Evolutionary conservation across 371 early-diverging fungal species (phyloP), one percentile per base, ranked within the genome.

Genomic region (Mortierella sp.): DNA sequence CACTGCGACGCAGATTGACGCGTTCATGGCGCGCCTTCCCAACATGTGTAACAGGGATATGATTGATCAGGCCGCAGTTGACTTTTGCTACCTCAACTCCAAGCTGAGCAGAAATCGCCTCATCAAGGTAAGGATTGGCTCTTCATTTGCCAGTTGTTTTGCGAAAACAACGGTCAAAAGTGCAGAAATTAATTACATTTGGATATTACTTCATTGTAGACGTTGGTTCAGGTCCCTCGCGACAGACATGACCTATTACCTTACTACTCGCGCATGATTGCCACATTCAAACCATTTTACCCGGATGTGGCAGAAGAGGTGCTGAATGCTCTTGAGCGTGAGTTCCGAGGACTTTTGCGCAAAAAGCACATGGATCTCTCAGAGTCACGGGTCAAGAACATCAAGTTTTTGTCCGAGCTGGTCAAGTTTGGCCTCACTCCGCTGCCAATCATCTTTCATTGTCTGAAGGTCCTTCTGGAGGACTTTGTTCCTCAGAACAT

Each of bases 401-500:
- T 96, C 59, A 93, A 96, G 67, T 98, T 93, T 87, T 87, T 98
- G 48, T 94, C 95, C 13, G 98, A 98, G 87, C 92, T 99, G 37
- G 93, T 95, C 51, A 99, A 99, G 87, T 99, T 99, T 89, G 89
- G 90, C 73, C 92, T 99, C 21, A 92, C 94, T 0, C 97, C 98
- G 4, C 77, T 90, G 48, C 96, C 96, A 81, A 91, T 95, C 34
- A 92, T 94, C 26, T 96, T 98, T 74, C 94, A 96, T 85, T 93
- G 94, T 64, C 89, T 97, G 72, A 97, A 98, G 80, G 88, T 93
- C 0, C 90, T 98, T 8, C 84, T 98, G 14, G 97, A 98, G 71
- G 94, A 96, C 82, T 97, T 98, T 83, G 90, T 90, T 59, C 87
- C 87, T 0, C 92, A 94, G 67, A 96, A 96, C 82, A 93, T 98